Evolutionary conservation across 805 yeast genomes (phyloP), one percentile per base, ranked within the genome.

Genomic region (Monosporozyma aquatica): DNA sequence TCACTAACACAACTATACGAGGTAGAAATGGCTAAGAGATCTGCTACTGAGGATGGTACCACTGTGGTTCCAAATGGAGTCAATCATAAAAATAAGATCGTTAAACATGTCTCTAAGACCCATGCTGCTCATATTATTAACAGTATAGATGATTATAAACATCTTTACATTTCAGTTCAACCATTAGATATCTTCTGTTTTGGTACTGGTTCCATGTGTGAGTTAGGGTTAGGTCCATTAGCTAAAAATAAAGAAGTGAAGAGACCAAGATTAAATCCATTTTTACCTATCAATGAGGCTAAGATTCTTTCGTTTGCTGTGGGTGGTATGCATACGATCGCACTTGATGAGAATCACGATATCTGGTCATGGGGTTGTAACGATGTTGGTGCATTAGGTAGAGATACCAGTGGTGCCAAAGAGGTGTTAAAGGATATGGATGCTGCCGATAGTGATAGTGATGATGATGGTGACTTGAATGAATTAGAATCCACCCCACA

Each of bases 301-400:
- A 81, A 82, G 2, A 77, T 92, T 42, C 92, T 87, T 22, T 90
- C 86, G 48, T 70, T 92, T 55, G 87, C 95, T 1, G 95, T 78
- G 21, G 99, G 99, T 40, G 99, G 98, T 40, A 90, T 92, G 82
- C 99, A 92, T 58, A 76, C 83, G 1, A 59, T 92, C 36, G 97
- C 90, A 0, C 64, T 90, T 40, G 97, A 87, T 58, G 62, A 75
- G 30, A 67, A 76, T 14, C 87, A 87, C 50, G 70, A 75, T 45
- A 64, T 92, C n/a, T 92, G 97, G 96, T 83, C 96, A 3, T 92
- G 99, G 99, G 99, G 99, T 45, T 83, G 85, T 37, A 92, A 92
- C 53, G 99, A 92, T 56, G 80, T 87, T 47, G 87, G 82, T 28
- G 97, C 85, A 4, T 69, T 92, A 35, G 98, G 97, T 15, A 78